A percentile compares a stretch with the other conserved stretches of the same genome.
phyloP scores from a whole-genome alignment of 129 eudicot species.

The Scalesia atractyloides region DNA sequence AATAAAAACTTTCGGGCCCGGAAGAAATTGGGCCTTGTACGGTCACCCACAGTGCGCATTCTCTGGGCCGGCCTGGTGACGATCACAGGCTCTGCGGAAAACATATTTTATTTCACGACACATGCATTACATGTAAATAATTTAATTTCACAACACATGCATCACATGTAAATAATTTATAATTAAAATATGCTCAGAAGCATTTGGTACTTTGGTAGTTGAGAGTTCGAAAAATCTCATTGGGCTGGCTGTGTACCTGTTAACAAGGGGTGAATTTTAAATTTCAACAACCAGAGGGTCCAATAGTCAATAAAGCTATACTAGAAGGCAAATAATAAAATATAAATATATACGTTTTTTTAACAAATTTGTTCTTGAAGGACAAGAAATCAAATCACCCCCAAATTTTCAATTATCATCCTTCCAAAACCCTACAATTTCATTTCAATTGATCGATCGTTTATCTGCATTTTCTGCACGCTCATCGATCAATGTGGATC shows the following conservation, averaged over 20 bases:
- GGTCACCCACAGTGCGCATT: too few relatives aligned
- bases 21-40: too few relatives aligned
- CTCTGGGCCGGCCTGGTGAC: too few relatives aligned
- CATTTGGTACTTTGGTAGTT: too few relatives aligned
- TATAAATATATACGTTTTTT: background rate
- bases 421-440: conserved; percentile 35
- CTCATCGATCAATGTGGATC: conserved; percentile 30
- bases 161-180: too few relatives aligned
- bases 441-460: background rate
- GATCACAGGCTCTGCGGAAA: background rate
- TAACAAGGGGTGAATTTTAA: background rate
- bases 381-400: conserved; percentile 27
- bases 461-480: background rate
- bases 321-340: background rate
- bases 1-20: too few relatives aligned
- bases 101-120: background rate
- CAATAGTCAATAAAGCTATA: background rate
- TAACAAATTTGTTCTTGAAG: conserved; percentile 22
- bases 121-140: background rate
- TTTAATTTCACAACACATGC: background rate
- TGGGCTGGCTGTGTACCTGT: background rate
- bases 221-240: too few relatives aligned
- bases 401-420: conserved; percentile 21
- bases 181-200: too few relatives aligned
- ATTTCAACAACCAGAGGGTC: background rate